Percentiles rank a stretch among this genome's conserved stretches.
Conservation (phyloP, 805 yeast genomes). For the Candida dajiaensis region DNA sequence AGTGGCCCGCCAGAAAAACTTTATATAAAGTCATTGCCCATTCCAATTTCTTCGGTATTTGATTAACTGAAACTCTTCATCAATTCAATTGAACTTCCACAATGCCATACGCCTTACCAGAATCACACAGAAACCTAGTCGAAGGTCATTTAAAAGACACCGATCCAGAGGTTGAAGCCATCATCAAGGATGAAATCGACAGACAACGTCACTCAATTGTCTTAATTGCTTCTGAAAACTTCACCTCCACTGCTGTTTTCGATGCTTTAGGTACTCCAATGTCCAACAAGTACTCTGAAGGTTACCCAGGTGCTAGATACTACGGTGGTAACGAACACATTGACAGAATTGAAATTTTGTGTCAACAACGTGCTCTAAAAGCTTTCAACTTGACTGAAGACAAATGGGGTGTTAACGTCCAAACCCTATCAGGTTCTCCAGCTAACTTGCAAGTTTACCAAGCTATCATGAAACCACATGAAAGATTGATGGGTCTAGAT, state of each 20-base stretch:
- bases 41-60: not conserved
- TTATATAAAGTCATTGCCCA: not conserved
- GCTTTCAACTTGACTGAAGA: conserved; percentile 72
- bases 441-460: conserved; percentile 92
- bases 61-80: not conserved
- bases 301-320: conserved; percentile 96
- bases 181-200: conserved; percentile 66
- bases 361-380: conserved; percentile 87
- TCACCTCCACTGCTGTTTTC: conserved; percentile 92
- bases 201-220: conserved; percentile 92
- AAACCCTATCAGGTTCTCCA: conserved; percentile 92
- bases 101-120: conserved; percentile 61
- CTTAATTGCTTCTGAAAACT: conserved; percentile 92
- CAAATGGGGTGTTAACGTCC: conserved; percentile 97
- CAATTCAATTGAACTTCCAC: not conserved
- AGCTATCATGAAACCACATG: conserved; percentile 83
- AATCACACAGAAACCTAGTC: conserved; percentile 58
- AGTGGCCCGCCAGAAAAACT: not conserved
- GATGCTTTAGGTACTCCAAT: conserved; percentile 92
- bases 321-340: conserved; percentile 97
- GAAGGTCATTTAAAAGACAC: conserved; percentile 52
- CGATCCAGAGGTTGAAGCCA: conserved; percentile 82
- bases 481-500: conserved; percentile 94
- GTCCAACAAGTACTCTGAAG: conserved; percentile 98
- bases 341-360: conserved; percentile 82